Percentiles rank a stretch among this genome's conserved stretches.
Conservation (phyloP, 805 yeast species). For the Saccharomycopsis vini region DNA sequence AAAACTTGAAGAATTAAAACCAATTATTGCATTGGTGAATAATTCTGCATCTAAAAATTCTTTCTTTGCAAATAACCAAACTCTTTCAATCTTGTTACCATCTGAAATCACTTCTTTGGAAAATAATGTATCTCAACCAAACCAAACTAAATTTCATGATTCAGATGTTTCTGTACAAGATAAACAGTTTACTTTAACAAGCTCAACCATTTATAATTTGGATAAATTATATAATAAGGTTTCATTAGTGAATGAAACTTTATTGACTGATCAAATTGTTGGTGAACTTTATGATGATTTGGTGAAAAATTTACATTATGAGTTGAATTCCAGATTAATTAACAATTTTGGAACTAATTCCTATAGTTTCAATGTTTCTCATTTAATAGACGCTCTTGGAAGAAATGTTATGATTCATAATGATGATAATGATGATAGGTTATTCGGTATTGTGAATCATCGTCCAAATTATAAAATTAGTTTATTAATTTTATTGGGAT, state of each 20-base stretch:
- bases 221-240: slow-evolving; percentile 16
- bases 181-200: slow-evolving; percentile 17
- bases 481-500: slow-evolving; percentile 11
- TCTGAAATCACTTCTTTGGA: slow-evolving; percentile 1
- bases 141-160: too few species aligned
- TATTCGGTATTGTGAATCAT: slow-evolving; percentile 4
- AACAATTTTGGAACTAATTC: slow-evolving; percentile 1
- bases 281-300: slow-evolving; percentile 17
- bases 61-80: slow-evolving; percentile 11
- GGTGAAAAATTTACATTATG: slow-evolving; percentile 14
- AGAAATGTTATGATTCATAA: not conserved
- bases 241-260: slow-evolving; percentile 12
- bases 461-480: slow-evolving; percentile 7
- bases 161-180: not conserved
- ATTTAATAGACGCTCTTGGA: slow-evolving; percentile 11
- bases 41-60: slow-evolving; percentile 24
- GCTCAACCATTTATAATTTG: slow-evolving; percentile 15
- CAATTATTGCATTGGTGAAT: slow-evolving; percentile 55
- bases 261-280: slow-evolving; percentile 9
- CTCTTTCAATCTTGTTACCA: slow-evolving; percentile 9
- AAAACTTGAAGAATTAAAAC: slow-evolving; percentile 48
- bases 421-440: not conserved
- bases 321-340: slow-evolving; percentile 9
- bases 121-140: slow-evolving; percentile 1
- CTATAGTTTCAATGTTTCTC: slow-evolving; percentile 8